Evolutionary conservation across 2,329 filamentous ascomycete species (phyloP), one percentile per base, ranked within the genome.

Genomic region (Leptographium radiaticola): DNA sequence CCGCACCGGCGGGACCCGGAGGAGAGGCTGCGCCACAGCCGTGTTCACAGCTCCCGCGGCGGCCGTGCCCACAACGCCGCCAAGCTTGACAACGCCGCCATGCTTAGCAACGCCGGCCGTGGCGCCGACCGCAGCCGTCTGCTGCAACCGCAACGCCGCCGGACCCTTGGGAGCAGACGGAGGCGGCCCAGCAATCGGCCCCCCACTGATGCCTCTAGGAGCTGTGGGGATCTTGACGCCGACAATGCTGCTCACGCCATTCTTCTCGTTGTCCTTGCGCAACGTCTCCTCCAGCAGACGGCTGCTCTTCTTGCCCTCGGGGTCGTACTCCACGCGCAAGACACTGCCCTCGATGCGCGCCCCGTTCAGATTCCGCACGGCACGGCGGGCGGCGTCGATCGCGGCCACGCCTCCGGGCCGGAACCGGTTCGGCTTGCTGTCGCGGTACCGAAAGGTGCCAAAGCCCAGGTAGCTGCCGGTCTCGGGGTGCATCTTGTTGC

Each of bases 391-490:
- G 43, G 90, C 87, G 56, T 87, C 84, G 43, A 86, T 81, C 7
- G 89, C 93, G 50, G 83, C 77, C 42, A 88, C 71, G 2, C 77
- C 69, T 2, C 71, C 63, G 60, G 72, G 62, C 70, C 81, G 63
- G 71, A 74, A 60, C 68, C 75, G 59, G 73, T 71, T 66, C 53
- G 70, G 67, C 71, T 80, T 77, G 2, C 76, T 73, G 65, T 97
- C 91, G 63, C 86, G 83, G 68, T 94, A 98, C 56, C 86, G 83
- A 64, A 98, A 89, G 16, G 89, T 88, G 59, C 88, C 95, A 65
- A 98, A 90, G 13, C 93, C 93, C 13, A 98, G 77, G 65, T 94
- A 95, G 64, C 88, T 93, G 18, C 93, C 93, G 13, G 90, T 97
- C 55, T 90, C 85, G 10, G 93, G 93, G 67, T 98, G 89, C 63